These are phyloP conservation scores for Diplodia scrobiculata DNA, from an alignment of 2,329 filamentous ascomycete genomes.

Conservation along the genomic window DNA sequence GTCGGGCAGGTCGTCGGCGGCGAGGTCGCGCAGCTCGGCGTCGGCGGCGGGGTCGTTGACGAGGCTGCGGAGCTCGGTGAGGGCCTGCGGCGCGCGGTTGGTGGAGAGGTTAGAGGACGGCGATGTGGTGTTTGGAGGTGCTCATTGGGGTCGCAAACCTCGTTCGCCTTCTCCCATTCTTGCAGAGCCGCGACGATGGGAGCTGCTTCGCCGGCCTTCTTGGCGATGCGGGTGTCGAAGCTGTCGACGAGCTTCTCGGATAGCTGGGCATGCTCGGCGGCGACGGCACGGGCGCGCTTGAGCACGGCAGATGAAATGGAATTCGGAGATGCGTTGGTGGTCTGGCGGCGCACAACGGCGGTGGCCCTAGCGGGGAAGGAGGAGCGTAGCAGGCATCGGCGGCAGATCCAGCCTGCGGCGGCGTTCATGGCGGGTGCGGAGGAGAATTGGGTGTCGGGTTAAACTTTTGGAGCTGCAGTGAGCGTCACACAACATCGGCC, in stretches of 20 bases:
- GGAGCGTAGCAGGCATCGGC: slow-evolving; percentile 19
- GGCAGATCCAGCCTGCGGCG: slow-evolving; percentile 23
- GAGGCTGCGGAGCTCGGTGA: slow-evolving; percentile 72
- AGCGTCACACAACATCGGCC: neutral
- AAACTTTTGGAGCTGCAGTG: neutral
- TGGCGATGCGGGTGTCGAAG: slow-evolving; percentile 60
- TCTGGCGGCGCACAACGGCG: slow-evolving; percentile 8
- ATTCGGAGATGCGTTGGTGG: slow-evolving; percentile 31
- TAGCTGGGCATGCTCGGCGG: slow-evolving; percentile 58
- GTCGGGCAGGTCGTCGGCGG: slow-evolving; percentile 68
- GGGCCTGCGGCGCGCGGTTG: slow-evolving; percentile 46
- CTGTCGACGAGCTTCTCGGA: slow-evolving; percentile 55
- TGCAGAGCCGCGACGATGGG: slow-evolving; percentile 56
- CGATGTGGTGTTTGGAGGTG: neutral
- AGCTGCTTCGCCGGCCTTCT: slow-evolving; percentile 59
- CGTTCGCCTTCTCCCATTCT: slow-evolving; percentile 61
- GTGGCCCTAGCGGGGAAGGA: neutral
- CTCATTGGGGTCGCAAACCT: slow-evolving; percentile 46
- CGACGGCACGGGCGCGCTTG: slow-evolving; percentile 57
- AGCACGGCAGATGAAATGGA: slow-evolving; percentile 59
- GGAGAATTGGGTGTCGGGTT: slow-evolving; percentile 4
- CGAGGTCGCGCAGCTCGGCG: slow-evolving; percentile 60
- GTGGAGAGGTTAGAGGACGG: neutral
- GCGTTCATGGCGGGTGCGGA: slow-evolving; percentile 18
- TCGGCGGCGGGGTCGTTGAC: slow-evolving; percentile 68